A percentile compares a stretch with the other conserved stretches of the same genome.
Conservation (phyloP, 2,329 filamentous ascomycete genomes). For the Botrytis hyacinthi region DNA sequence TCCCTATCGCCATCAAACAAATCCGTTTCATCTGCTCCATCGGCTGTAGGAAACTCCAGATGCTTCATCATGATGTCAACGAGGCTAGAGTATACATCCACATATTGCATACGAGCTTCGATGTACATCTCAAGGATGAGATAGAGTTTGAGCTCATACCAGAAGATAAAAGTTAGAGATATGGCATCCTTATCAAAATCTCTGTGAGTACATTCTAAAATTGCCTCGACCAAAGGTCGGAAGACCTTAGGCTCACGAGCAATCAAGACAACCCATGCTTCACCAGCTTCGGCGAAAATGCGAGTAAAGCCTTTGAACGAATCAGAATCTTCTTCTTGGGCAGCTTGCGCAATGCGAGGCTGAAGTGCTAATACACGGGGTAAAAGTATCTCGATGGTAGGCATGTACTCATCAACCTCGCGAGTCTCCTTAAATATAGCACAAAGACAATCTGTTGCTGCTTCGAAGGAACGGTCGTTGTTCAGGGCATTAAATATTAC, state of each 20-base stretch:
- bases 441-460: conserved; percentile 89
- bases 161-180: conserved; percentile 92
- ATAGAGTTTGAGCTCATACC: conserved; percentile 98
- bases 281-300: conserved; percentile 88
- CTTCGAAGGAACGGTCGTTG: conserved; percentile 74
- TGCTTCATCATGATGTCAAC: conserved; percentile 93
- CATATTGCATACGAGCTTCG: conserved; percentile 70
- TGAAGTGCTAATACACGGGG: conserved; percentile 74
- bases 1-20: conserved; percentile 95
- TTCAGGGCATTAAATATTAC: conserved; percentile 76
- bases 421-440: conserved; percentile 87
- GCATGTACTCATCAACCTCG: conserved; percentile 87
- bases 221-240: conserved; percentile 78
- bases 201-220: conserved; percentile 85
- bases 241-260: conserved; percentile 81
- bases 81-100: conserved; percentile 81
- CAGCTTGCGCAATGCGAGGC: conserved; percentile 72
- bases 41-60: conserved; percentile 79
- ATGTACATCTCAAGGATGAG: conserved; percentile 88
- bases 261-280: conserved; percentile 91
- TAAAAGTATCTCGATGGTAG: conserved; percentile 78
- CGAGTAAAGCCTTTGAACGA: conserved; percentile 84
- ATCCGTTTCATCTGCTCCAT: conserved; percentile 67
- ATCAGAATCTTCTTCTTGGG: conserved; percentile 79
- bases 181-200: conserved; percentile 91